A percentile compares a stretch with the other conserved stretches of the same genome.
Evolutionary conservation across 257 asterid species (phyloP).

Genomic region (Solanum tarijense): DNA sequence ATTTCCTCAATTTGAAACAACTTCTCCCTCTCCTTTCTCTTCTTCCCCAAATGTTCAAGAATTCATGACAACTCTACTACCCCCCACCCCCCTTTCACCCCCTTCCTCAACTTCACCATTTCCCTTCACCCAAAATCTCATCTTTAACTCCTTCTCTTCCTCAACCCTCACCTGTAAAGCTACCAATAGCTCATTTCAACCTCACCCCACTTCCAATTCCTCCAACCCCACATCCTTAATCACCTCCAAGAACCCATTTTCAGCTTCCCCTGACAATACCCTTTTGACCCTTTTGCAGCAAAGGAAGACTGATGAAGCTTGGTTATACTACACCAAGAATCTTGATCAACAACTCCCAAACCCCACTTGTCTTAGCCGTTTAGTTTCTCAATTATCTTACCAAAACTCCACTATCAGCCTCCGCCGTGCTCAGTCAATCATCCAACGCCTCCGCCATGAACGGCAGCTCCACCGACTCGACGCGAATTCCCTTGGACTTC

Average conservation of each 20-base stretch:
- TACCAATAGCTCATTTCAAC: conserved; percentile 17
- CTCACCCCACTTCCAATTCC: conserved; percentile 25
- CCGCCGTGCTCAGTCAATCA: conserved; percentile 66
- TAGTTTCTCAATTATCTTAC: conserved; percentile 69
- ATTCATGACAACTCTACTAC: conserved; percentile 38
- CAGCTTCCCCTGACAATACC: conserved; percentile 32
- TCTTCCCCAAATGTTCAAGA: conserved; percentile 29
- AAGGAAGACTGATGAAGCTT: conserved; percentile 78
- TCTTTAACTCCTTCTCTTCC: conserved; percentile 20
- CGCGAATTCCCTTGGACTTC: conserved; percentile 87
- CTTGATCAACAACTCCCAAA: conserved; percentile 50
- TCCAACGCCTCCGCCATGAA: conserved; percentile 73
- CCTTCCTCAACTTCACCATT: conserved; percentile 8
- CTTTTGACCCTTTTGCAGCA: conserved; percentile 69
- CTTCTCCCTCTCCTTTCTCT: background rate
- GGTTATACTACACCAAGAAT: conserved; percentile 49
- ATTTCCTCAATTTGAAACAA: background rate
- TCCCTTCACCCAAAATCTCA: conserved; percentile 18
- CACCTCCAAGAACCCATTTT: conserved; percentile 7
- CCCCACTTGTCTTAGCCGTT: conserved; percentile 84
- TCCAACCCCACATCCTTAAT: conserved; percentile 20
- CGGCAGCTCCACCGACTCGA: conserved; percentile 86
- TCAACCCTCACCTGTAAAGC: conserved; percentile 17
- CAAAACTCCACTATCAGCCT: conserved; percentile 53
- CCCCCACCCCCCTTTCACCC: background rate